These are phyloP conservation scores for Phytophthora boehmeriae DNA, from an alignment of 352 stramenopile species.

Conservation along the genomic window DNA sequence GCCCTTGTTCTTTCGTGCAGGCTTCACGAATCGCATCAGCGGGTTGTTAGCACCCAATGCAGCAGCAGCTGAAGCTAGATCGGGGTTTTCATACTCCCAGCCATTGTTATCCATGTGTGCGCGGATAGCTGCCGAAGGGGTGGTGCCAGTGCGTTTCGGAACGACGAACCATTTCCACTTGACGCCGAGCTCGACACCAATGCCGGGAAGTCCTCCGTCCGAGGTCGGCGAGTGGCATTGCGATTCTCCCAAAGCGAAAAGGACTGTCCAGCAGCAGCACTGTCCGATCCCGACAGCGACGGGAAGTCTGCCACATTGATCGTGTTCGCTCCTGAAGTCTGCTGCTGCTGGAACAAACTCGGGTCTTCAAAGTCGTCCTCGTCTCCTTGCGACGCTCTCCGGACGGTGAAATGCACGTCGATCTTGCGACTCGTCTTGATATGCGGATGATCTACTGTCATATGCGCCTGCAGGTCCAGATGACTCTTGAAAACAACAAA, in stretches of 20 bases:
- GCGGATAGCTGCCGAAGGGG: constrained; percentile 73
- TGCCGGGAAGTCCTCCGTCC: constrained; percentile 73
- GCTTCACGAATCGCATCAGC: constrained; percentile 79
- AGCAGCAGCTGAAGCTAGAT: constrained; percentile 63
- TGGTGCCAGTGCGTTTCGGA: constrained; percentile 75
- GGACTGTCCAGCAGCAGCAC: constrained; percentile 29
- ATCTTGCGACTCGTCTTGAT: constrained; percentile 88
- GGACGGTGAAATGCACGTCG: constrained; percentile 86
- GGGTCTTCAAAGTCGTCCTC: constrained; percentile 59
- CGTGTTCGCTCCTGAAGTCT: constrained; percentile 29
- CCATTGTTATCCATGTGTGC: constrained; percentile 73
- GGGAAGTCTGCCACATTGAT: constrained; percentile 90
- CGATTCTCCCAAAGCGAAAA: constrained; percentile 77
- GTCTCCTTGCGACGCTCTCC: constrained; percentile 54
- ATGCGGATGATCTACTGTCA: constrained; percentile 81
- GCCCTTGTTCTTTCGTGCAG: constrained; percentile 72
- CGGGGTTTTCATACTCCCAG: constrained; percentile 72
- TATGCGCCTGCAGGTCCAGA: constrained; percentile 86
- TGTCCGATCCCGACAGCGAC: constrained; percentile 58
- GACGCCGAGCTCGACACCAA: constrained; percentile 34
- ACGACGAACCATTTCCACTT: constrained; percentile 36
- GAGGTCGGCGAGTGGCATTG: constrained; percentile 44
- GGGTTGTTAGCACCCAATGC: constrained; percentile 85
- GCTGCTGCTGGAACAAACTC: constrained; percentile 46
- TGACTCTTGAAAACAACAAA: constrained; percentile 92